Evolutionary conservation across 805 yeast genomes (phyloP).

Genomic region (Metschnikowia gelsemii): DNA sequence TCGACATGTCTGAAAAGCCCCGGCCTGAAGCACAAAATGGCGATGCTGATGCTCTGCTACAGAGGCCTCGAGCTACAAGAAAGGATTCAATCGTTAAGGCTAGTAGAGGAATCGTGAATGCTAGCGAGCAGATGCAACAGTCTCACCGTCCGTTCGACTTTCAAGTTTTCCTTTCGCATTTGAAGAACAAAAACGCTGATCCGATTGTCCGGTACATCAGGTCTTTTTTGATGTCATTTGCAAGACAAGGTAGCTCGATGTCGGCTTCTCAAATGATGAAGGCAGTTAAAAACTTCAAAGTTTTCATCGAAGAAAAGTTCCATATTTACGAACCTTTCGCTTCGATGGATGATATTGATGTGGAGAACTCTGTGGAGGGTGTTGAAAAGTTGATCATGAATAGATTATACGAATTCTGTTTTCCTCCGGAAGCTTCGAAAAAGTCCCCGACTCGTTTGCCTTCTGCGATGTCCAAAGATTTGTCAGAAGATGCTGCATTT

Average conservation of each 20-base stretch:
- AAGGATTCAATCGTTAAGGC: slow-evolving; percentile 17
- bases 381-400: slow-evolving; percentile 92
- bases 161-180: slow-evolving; percentile 69
- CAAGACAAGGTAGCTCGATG: slow-evolving; percentile 57
- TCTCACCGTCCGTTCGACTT: slow-evolving; percentile 69
- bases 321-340: slow-evolving; percentile 69
- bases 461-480: slow-evolving; percentile 52
- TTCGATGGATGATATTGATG: slow-evolving; percentile 51
- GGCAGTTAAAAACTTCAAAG: slow-evolving; percentile 72
- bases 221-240: slow-evolving; percentile 78
- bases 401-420: slow-evolving; percentile 71
- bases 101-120: slow-evolving; percentile 22
- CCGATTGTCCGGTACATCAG: slow-evolving; percentile 84
- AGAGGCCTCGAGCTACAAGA: slow-evolving; percentile 9
- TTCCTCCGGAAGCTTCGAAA: slow-evolving; percentile 67
- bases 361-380: slow-evolving; percentile 82
- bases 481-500: slow-evolving; percentile 57
- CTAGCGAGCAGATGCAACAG: slow-evolving; percentile 39
- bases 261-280: slow-evolving; percentile 75
- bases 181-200: slow-evolving; percentile 75
- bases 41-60: background rate
- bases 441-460: slow-evolving; percentile 10
- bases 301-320: slow-evolving; percentile 66
- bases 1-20: slow-evolving; percentile 1
- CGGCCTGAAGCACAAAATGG: background rate